Percentiles rank a stretch among this genome's conserved stretches.
Conservation (phyloP, 2,329 filamentous ascomycete genomes). For the Stemphylium lycopersici region DNA sequence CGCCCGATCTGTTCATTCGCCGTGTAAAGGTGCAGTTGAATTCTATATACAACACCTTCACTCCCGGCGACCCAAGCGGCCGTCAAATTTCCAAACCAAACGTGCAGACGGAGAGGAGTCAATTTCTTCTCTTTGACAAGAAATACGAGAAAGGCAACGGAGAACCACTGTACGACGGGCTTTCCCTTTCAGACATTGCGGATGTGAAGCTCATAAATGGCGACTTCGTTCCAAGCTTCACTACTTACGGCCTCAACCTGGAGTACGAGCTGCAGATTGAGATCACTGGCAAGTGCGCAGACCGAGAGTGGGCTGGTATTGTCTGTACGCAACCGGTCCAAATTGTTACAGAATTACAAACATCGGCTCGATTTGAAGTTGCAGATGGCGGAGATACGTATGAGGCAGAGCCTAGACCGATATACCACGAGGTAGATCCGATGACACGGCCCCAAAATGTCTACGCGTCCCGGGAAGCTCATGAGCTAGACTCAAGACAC, state of each 20-base stretch:
- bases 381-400: background rate
- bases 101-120: constrained; percentile 13
- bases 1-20: constrained; percentile 32
- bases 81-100: constrained; percentile 8
- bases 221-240: constrained; percentile 28
- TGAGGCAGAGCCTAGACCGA: constrained; percentile 7
- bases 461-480: background rate
- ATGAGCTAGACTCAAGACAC: constrained; percentile 6
- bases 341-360: constrained; percentile 22
- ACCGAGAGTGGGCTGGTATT: constrained; percentile 27
- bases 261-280: constrained; percentile 33
- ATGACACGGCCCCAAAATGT: background rate
- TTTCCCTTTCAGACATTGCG: constrained; percentile 18
- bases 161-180: constrained; percentile 23
- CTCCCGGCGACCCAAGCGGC: constrained; percentile 15
- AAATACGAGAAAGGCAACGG: constrained; percentile 23
- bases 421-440: constrained; percentile 20
- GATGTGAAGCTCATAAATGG: constrained; percentile 14
- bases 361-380: background rate
- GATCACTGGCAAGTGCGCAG: constrained; percentile 35
- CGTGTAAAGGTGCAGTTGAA: constrained; percentile 31
- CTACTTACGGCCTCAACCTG: constrained; percentile 32
- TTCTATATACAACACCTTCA: constrained; percentile 19
- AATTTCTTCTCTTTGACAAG: constrained; percentile 22
- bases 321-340: constrained; percentile 25